A percentile compares a stretch with the other conserved stretches of the same genome.
These are phyloP conservation scores for Calonectria multiphialidica DNA, from an alignment of 2,329 filamentous ascomycete species.

Conservation along the genomic window DNA sequence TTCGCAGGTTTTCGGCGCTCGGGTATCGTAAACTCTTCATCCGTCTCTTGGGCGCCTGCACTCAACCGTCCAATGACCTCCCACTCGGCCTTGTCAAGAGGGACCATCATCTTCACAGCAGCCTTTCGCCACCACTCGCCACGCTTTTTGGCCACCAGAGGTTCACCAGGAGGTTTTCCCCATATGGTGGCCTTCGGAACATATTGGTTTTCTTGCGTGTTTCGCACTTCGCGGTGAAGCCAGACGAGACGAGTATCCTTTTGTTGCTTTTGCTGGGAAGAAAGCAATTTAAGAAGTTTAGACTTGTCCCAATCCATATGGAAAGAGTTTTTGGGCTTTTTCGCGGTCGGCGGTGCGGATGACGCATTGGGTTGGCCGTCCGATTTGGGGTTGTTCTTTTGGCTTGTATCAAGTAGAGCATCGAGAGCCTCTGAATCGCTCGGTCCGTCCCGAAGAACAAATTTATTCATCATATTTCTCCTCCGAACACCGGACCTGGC, in stretches of 20 bases:
- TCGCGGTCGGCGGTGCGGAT: neutral
- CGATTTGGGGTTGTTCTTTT: neutral
- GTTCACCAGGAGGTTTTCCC: slow-evolving; percentile 58
- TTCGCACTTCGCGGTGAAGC: slow-evolving; percentile 40
- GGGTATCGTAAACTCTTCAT: slow-evolving; percentile 53
- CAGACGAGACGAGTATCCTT: slow-evolving; percentile 40
- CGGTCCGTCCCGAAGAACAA: slow-evolving; percentile 53
- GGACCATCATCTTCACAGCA: slow-evolving; percentile 64
- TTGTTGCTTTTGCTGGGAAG: slow-evolving; percentile 55
- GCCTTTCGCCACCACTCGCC: slow-evolving; percentile 61
- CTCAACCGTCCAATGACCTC: slow-evolving; percentile 63
- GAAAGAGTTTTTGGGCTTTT: slow-evolving; percentile 45
- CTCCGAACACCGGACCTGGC: slow-evolving; percentile 66
- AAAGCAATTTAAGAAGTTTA: slow-evolving; percentile 57
- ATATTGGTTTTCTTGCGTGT: slow-evolving; percentile 47
- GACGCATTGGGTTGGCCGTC: neutral
- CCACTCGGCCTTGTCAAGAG: slow-evolving; percentile 67
- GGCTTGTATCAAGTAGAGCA: slow-evolving; percentile 35
- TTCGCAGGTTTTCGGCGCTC: slow-evolving; percentile 41
- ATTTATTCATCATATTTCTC: slow-evolving; percentile 57
- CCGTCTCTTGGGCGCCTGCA: slow-evolving; percentile 52
- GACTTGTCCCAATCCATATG: slow-evolving; percentile 62
- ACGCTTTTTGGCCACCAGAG: slow-evolving; percentile 55
- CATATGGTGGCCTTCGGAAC: slow-evolving; percentile 62
- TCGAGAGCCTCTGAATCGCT: slow-evolving; percentile 57